A percentile compares a stretch with the other conserved stretches of the same genome.
These are phyloP conservation scores for Groenewaldozyma tartarivorans DNA, from an alignment of 805 yeast species.

Conservation along the genomic window DNA sequence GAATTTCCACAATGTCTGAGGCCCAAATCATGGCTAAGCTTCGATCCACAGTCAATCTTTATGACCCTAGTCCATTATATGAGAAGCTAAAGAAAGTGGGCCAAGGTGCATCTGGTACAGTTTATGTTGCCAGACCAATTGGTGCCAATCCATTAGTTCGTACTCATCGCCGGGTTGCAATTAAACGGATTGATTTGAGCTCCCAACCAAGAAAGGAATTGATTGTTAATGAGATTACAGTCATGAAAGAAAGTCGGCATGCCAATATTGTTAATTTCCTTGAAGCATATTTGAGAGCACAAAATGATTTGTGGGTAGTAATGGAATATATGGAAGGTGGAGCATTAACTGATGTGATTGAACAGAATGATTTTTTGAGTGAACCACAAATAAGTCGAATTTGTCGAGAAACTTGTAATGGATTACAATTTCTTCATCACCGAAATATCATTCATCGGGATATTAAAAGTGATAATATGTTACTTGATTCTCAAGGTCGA, in stretches of 20 bases:
- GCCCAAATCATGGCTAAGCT: conserved; percentile 76
- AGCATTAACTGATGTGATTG: conserved; percentile 87
- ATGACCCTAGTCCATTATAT: conserved; percentile 69
- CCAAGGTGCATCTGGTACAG: conserved; percentile 98
- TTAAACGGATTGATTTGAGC: conserved; percentile 91
- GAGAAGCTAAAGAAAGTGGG: conserved; percentile 68
- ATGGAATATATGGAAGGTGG: conserved; percentile 99
- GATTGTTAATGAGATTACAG: conserved; percentile 88
- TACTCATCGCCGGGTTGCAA: conserved; percentile 54
- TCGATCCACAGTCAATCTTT: conserved; percentile 68
- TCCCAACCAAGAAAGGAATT: conserved; percentile 93
- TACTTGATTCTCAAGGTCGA: conserved; percentile 74
- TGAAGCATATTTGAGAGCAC: conserved; percentile 68
- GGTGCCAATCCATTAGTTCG: conserved; percentile 24
- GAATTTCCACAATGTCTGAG: conserved; percentile 65
- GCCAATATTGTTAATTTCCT: conserved; percentile 89
- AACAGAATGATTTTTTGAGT: conserved; percentile 75
- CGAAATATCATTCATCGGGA: conserved; percentile 94
- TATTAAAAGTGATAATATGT: conserved; percentile 88
- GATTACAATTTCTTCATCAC: conserved; percentile 78
- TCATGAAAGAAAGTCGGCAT: conserved; percentile 88
- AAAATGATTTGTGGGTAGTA: conserved; percentile 72
- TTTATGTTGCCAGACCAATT: conserved; percentile 72
- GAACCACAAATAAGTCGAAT: conserved; percentile 95
- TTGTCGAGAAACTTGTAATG: conserved; percentile 80